phyloP scores from a whole-genome alignment of 2,329 filamentous ascomycete genomes.

The Colletotrichum sidae region DNA sequence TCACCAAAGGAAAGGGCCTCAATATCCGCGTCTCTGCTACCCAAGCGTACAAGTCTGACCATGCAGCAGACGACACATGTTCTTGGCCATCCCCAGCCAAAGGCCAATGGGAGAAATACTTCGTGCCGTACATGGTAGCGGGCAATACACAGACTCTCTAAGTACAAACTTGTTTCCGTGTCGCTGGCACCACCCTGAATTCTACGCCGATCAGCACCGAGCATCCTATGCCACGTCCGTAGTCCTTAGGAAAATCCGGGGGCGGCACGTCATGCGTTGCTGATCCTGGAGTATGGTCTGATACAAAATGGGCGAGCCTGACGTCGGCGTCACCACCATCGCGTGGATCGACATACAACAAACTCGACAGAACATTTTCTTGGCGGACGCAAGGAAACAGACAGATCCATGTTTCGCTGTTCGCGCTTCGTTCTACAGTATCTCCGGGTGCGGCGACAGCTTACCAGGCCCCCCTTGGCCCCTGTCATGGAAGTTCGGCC shows the following conservation, averaged over 20 bases:
- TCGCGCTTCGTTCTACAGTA: background rate
- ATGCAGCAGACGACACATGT: slow-evolving; percentile 2
- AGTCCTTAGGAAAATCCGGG: slow-evolving; percentile 22
- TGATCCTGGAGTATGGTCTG: slow-evolving; percentile 9
- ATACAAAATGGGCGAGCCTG: slow-evolving; percentile 6
- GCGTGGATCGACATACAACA: background rate
- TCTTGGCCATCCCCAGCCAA: background rate
- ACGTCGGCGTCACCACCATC: background rate
- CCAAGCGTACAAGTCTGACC: background rate
- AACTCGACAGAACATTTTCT: background rate
- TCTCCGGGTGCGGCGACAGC: background rate
- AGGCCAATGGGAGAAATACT: background rate
- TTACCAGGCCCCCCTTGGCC: background rate
- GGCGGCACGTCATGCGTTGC: slow-evolving; percentile 27
- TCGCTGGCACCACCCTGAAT: slow-evolving; percentile 4
- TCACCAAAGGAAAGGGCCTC: background rate
- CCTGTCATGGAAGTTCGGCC: too few species aligned
- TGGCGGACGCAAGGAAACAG: background rate
- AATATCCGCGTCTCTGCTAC: background rate
- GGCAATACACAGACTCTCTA: background rate
- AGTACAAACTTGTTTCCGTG: background rate
- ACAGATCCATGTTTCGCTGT: background rate
- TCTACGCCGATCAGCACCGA: slow-evolving; percentile 8
- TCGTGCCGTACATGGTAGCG: background rate
- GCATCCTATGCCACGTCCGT: slow-evolving; percentile 22